Evolutionary conservation across 2,329 filamentous ascomycete species (phyloP).

Genomic region (Nothomitra cinnamomea): DNA sequence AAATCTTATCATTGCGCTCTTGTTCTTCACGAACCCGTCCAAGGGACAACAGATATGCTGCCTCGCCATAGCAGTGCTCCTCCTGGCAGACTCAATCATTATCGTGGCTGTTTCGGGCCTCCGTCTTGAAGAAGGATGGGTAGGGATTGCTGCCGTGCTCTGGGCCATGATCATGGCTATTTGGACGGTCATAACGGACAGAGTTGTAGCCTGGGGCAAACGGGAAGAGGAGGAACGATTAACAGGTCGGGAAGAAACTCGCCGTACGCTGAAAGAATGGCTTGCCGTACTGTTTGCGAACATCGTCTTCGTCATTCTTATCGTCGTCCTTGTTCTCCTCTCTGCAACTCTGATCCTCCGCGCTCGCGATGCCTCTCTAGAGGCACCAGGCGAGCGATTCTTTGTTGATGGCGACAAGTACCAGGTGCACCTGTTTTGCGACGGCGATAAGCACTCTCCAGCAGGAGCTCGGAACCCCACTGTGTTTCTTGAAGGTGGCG

Average conservation of each 20-base stretch:
- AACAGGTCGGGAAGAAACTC: slow-evolving; percentile 74
- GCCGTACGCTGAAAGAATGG: slow-evolving; percentile 73
- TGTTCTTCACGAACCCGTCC: slow-evolving; percentile 81
- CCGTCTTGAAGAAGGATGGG: slow-evolving; percentile 74
- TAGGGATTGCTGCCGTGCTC: slow-evolving; percentile 69
- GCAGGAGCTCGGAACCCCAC: slow-evolving; percentile 49
- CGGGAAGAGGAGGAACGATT: slow-evolving; percentile 80
- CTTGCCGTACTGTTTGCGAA: slow-evolving; percentile 60
- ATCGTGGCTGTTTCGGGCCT: slow-evolving; percentile 59
- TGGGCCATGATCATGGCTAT: slow-evolving; percentile 68
- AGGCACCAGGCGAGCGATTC: slow-evolving; percentile 56
- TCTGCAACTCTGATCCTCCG: slow-evolving; percentile 67
- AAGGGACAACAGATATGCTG: slow-evolving; percentile 60
- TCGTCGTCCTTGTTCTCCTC: slow-evolving; percentile 52
- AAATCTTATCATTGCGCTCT: slow-evolving; percentile 55
- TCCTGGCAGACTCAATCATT: slow-evolving; percentile 62
- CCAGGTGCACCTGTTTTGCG: slow-evolving; percentile 68
- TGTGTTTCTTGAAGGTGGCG: slow-evolving; percentile 70
- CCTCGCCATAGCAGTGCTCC: slow-evolving; percentile 45
- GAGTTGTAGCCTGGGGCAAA: slow-evolving; percentile 82
- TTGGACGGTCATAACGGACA: slow-evolving; percentile 66
- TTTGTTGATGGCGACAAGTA: slow-evolving; percentile 76
- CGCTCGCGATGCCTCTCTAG: slow-evolving; percentile 58
- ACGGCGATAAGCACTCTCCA: slow-evolving; percentile 49
- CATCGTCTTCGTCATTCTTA: slow-evolving; percentile 50